Evolutionary conservation across 2,329 filamentous ascomycete genomes (phyloP), one percentile per base, ranked within the genome.

Genomic region (Stemphylium vesicarium): DNA sequence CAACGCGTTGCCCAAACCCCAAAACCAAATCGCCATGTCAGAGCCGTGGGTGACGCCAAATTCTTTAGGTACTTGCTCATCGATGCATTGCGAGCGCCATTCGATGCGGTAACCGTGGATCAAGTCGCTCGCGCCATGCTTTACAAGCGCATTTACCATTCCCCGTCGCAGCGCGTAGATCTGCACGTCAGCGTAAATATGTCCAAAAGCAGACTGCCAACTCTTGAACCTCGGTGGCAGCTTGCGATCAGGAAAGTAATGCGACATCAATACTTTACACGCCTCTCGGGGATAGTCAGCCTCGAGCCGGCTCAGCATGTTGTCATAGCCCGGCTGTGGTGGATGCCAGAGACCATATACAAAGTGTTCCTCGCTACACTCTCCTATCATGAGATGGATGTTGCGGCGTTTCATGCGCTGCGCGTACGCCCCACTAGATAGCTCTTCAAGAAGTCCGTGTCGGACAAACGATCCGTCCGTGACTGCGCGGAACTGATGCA

Each of bases 11-110:
- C 79, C 80, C 58, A 81, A 78, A 0, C 83, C 84, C 78, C 79
- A 85, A 52, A 84, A 82, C 84, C 84, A 86, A 26, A 85, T 78
- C 5, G 76, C 71, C 63, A 81, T 75, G 57, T 86, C 83, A 0
- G 80, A 81, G 0, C 77, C 77, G 63, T 86, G 84, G 13, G 82
- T 85, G 2, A 82, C 82, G 2, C 80, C 82, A 78, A 80, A 85
- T 36, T 77, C 72, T 1, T 66, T 69, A 1, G 82, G 81, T 9
- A 79, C 63, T 3, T 61, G 59, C 5, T 62, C 57, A 40, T 81
- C 79, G 3, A 79, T 77, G 53, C 80, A 82, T 39, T 77, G 68
- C 5, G 81, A 78, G 4, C 82, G 77, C 76, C 79, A 84, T 44
- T 85, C 80, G 53, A 85, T 79, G 1, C 83, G 77, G 59, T 86